phyloP scores from a whole-genome alignment of 805 yeast genomes.

The Yamadazyma akitaensis region DNA sequence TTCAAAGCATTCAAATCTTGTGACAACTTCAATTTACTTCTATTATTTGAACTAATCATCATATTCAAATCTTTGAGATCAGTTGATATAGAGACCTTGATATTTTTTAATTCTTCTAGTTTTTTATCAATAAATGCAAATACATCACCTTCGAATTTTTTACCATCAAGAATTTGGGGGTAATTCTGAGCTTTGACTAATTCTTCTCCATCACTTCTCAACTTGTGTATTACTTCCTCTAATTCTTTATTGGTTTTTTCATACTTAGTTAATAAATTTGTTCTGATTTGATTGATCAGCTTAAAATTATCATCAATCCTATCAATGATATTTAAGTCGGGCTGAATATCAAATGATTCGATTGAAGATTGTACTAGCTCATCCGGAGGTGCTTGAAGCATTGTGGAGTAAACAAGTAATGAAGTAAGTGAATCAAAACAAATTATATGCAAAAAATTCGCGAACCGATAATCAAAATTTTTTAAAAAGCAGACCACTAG shows the following conservation, averaged over 20 bases:
- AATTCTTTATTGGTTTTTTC: slow-evolving; percentile 10
- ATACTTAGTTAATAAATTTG: slow-evolving; percentile 18
- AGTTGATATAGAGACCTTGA: slow-evolving; percentile 45
- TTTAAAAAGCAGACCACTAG: not conserved
- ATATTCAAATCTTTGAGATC: slow-evolving; percentile 48
- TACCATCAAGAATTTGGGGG: slow-evolving; percentile 7
- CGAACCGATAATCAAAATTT: not conserved
- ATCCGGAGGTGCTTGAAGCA: slow-evolving; percentile 33
- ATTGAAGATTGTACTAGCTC: slow-evolving; percentile 39
- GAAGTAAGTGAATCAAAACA: not conserved
- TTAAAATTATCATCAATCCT: slow-evolving; percentile 39
- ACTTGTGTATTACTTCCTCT: slow-evolving; percentile 9
- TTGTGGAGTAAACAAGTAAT: slow-evolving; percentile 6
- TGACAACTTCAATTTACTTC: slow-evolving; percentile 34
- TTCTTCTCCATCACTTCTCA: slow-evolving; percentile 13
- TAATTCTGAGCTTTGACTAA: slow-evolving; percentile 22
- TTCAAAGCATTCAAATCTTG: slow-evolving; percentile 37
- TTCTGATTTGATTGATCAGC: slow-evolving; percentile 26
- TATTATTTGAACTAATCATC: slow-evolving; percentile 33
- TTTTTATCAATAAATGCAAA: slow-evolving; percentile 15
- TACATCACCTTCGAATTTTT: slow-evolving; percentile 2
- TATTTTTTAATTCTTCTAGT: slow-evolving; percentile 41
- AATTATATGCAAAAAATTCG: not conserved
- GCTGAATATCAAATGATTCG: slow-evolving; percentile 50
- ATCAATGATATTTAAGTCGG: slow-evolving; percentile 46